These are phyloP conservation scores for Coelastrella sp. DNA, from an alignment of 139 green algal genomes.

Conservation along the genomic window DNA sequence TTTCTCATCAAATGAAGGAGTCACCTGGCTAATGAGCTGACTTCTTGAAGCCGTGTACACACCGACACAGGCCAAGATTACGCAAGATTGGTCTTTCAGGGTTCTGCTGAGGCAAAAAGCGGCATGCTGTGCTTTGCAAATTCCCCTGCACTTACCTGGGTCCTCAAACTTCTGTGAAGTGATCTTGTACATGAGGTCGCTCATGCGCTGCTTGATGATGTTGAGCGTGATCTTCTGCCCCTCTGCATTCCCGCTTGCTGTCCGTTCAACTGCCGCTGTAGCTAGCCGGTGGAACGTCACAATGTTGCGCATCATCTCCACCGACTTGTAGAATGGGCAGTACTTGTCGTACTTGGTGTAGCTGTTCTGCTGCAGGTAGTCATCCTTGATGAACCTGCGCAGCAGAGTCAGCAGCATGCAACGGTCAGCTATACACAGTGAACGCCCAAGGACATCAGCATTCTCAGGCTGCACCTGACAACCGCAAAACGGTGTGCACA, in stretches of 20 bases:
- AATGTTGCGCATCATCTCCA: constrained; percentile 99
- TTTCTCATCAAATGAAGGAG: no score
- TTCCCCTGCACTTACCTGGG: constrained; percentile 57
- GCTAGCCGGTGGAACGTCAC: constrained; percentile 81
- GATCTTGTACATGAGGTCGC: constrained; percentile 95
- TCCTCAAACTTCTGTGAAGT: constrained; percentile 99
- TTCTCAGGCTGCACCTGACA: no score
- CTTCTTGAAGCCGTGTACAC: no score
- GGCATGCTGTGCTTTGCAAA: constrained; percentile 19
- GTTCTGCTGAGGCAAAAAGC: background rate
- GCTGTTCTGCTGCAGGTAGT: constrained; percentile 99
- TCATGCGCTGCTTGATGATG: constrained; percentile 94
- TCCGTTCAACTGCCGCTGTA: constrained; percentile 92
- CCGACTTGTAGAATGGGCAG: constrained; percentile 98
- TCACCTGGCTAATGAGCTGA: no score
- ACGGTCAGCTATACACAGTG: background rate
- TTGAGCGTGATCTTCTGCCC: constrained; percentile 94
- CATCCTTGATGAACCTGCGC: constrained; percentile 94
- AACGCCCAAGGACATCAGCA: background rate
- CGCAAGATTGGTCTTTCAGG: background rate
- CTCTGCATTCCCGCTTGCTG: constrained; percentile 78
- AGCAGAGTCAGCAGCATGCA: background rate
- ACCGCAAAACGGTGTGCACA: no score
- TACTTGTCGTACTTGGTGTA: constrained; percentile 96
- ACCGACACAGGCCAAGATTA: no score